Evolutionary conservation across 306 rosid species (phyloP).

Genomic region (Begonia loranthoides): DNA sequence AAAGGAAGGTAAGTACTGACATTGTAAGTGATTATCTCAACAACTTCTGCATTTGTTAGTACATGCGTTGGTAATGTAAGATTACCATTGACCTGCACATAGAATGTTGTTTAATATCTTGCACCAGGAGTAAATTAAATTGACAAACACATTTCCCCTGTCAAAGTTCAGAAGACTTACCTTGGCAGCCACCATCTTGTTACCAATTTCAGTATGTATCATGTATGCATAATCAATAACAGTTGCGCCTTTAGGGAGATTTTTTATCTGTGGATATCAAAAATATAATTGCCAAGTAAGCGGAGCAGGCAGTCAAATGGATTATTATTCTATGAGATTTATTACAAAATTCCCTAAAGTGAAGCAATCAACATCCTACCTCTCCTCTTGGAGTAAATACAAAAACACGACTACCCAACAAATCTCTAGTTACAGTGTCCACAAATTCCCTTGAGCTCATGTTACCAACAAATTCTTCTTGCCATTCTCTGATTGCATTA

Average conservation of each 20-base stretch:
- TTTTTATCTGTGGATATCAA: constrained; percentile 53
- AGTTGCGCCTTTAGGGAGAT: constrained; percentile 94
- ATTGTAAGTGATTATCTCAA: constrained; percentile 93
- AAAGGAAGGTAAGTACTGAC: constrained; percentile 37
- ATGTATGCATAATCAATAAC: constrained; percentile 92
- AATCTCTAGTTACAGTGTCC: constrained; percentile 89
- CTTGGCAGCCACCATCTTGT: constrained; percentile 99
- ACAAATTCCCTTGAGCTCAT: constrained; percentile 99
- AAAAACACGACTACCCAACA: constrained; percentile 91
- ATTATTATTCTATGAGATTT: not conserved
- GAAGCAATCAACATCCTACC: constrained; percentile 34
- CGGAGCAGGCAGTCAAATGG: constrained; percentile 6
- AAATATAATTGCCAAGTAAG: constrained; percentile 9
- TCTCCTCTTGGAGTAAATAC: constrained; percentile 98
- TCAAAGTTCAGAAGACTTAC: constrained; percentile 21
- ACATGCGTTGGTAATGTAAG: constrained; percentile 71
- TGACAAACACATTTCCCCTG: constrained; percentile 1
- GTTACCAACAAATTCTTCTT: constrained; percentile 99
- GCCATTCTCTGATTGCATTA: constrained; percentile 99
- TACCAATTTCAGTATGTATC: constrained; percentile 99
- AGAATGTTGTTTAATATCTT: constrained; percentile 13
- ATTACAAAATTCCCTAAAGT: constrained; percentile 1
- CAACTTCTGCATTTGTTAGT: constrained; percentile 97
- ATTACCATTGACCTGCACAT: constrained; percentile 90
- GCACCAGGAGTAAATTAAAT: not conserved